Conservation (phyloP, 768 basidiomycete genomes). For the Hericium rajendrae region DNA sequence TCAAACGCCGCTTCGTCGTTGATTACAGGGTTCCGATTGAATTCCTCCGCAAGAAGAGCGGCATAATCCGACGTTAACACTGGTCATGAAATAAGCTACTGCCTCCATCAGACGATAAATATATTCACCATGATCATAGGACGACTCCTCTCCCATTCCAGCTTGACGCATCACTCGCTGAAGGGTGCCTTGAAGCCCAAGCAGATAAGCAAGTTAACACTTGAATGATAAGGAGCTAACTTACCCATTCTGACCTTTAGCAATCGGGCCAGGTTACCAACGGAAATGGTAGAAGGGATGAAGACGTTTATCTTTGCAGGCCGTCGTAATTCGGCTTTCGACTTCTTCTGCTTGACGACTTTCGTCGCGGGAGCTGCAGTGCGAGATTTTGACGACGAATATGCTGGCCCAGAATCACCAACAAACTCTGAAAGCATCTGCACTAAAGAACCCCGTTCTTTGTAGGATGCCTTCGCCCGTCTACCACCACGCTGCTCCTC, state of each 20-base stretch:
- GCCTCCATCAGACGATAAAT: background rate
- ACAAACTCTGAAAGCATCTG: background rate
- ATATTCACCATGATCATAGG: slow-evolving; percentile 59
- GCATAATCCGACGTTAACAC: slow-evolving; percentile 93
- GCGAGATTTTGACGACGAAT: background rate
- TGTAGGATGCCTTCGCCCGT: slow-evolving; percentile 1
- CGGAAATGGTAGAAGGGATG: slow-evolving; percentile 69
- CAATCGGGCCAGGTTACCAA: slow-evolving; percentile 60
- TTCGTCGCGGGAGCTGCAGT: background rate
- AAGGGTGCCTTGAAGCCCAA: slow-evolving; percentile 37
- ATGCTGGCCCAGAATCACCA: background rate
- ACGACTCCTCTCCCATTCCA: slow-evolving; percentile 61
- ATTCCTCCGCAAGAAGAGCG: slow-evolving; percentile 79
- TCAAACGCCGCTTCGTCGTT: slow-evolving; percentile 95
- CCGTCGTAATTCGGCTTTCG: background rate
- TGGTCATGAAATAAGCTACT: slow-evolving; percentile 2
- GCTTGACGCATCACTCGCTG: slow-evolving; percentile 58
- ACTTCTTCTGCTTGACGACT: slow-evolving; percentile 3
- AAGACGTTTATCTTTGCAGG: slow-evolving; percentile 27
- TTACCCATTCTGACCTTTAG: slow-evolving; percentile 60
- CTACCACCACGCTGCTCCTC: background rate
- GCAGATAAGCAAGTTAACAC: no score
- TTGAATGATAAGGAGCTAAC: background rate
- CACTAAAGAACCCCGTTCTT: slow-evolving; percentile 8
- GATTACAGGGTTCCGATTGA: slow-evolving; percentile 76